Evolutionary conservation across 2,329 filamentous ascomycete genomes (phyloP), one percentile per base, ranked within the genome.

Genomic region (Chaetomiaceae sp.): DNA sequence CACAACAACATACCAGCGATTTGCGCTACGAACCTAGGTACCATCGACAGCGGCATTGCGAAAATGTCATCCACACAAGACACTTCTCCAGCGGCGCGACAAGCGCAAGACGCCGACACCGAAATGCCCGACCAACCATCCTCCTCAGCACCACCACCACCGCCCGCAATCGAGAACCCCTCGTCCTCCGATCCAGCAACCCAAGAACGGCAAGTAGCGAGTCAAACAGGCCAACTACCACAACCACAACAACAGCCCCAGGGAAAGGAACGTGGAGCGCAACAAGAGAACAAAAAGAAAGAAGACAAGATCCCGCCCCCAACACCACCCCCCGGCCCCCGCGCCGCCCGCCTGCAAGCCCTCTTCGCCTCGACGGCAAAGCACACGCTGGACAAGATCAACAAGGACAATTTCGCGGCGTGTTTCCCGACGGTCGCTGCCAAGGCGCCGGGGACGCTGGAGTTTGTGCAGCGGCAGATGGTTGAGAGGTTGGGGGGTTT

Each of bases 401-500:
- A 70, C 58, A 81, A 76, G 70, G 73, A 77, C 45, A 81, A 81
- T 65, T 79, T 85, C 61, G 76, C 77, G 2, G 72, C 76, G 2
- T 86, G 83, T 68, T 86, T 83, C 65, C 82, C 83, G 39, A 82
- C 78, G 19, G 72, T 84, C n/a, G 75, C 79, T 17, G 64, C 68
- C 36, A 69, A 73, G 56, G 75, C 80, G 19, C 78, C 78, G 22
- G 70, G 67, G 7, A 73, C 78, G 34, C 71, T 85, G 61, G 71
- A 71, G 57, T 74, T 76, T 59, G 76, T 84, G 37, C 82, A 84
- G 70, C 66, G 68, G 49, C 78, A 80, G 64, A 81, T 85, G 78
- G 76, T 82, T 11, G 75, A 75, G 14, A 72, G 79, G 59, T 65
- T 85, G 56, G 71, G 73, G 20, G 71, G 73, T 58, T 75, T 82